phyloP scores from a whole-genome alignment of 2,329 filamentous ascomycete species.

The Geosmithia flava region DNA sequence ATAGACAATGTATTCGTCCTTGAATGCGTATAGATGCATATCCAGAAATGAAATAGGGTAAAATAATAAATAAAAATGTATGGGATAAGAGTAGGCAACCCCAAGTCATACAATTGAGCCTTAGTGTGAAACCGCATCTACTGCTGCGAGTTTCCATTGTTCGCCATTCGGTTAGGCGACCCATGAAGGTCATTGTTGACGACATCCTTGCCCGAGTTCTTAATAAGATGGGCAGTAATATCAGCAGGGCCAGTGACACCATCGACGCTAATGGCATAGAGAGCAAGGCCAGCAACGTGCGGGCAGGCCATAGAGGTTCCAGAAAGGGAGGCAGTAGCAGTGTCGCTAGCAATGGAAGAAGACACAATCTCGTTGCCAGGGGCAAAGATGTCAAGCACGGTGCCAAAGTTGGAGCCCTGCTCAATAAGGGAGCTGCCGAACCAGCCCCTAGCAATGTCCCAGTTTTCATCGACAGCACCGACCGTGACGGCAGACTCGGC shows the following conservation, averaged over 20 bases:
- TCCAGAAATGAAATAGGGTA: no score
- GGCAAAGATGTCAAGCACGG: slow-evolving; percentile 35
- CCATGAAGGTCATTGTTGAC: slow-evolving; percentile 12
- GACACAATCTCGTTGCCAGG: slow-evolving; percentile 33
- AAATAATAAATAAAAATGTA: no score
- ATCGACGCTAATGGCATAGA: slow-evolving; percentile 32
- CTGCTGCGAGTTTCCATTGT: slow-evolving; percentile 29
- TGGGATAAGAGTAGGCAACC: no score
- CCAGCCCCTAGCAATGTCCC: not conserved
- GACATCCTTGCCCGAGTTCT: not conserved
- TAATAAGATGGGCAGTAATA: not conserved
- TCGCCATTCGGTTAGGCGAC: slow-evolving; percentile 34
- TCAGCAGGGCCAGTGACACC: slow-evolving; percentile 8
- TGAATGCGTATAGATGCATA: no score
- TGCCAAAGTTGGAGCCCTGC: slow-evolving; percentile 35
- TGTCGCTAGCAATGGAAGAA: slow-evolving; percentile 31
- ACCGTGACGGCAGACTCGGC: slow-evolving; percentile 18
- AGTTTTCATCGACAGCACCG: slow-evolving; percentile 17
- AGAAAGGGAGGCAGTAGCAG: slow-evolving; percentile 32
- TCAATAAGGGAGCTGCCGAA: not conserved
- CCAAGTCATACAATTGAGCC: no score
- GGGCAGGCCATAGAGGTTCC: slow-evolving; percentile 56
- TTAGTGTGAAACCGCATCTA: slow-evolving; percentile 4
- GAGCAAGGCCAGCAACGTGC: slow-evolving; percentile 44
- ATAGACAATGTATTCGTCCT: no score